Conservation (phyloP, 495 filamentous ascomycete species). For the Cairneyella variabilis region DNA sequence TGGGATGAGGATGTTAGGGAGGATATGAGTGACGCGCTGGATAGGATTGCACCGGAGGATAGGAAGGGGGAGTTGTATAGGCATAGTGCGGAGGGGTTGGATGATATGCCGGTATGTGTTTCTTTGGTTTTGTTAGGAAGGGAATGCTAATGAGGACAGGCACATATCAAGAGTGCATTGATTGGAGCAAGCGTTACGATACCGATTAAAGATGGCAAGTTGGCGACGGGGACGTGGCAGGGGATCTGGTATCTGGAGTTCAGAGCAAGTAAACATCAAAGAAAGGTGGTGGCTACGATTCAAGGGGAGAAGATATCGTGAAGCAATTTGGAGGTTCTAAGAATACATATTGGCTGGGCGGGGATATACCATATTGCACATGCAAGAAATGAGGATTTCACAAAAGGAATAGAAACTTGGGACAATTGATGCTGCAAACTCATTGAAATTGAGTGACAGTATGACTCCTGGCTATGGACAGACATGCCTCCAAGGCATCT, state of each 20-base stretch:
- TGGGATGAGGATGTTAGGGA: constrained; percentile 68
- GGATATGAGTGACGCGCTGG: constrained; percentile 80
- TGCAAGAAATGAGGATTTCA: too few species aligned
- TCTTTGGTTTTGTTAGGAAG: background rate
- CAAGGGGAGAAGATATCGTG: constrained; percentile 73
- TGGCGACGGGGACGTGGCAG: constrained; percentile 64
- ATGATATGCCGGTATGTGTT: constrained; percentile 77
- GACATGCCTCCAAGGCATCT: constrained; percentile 2
- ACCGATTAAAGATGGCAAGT: constrained; percentile 79
- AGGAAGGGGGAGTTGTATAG: constrained; percentile 63
- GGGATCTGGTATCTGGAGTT: constrained; percentile 98
- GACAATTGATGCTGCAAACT: too few species aligned
- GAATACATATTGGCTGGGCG: background rate
- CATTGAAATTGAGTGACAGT: too few species aligned
- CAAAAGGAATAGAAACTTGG: too few species aligned
- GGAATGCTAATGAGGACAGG: constrained; percentile 34
- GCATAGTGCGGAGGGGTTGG: constrained; percentile 81
- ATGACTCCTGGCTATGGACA: background rate
- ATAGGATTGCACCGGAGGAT: constrained; percentile 79
- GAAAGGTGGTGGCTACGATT: constrained; percentile 87
- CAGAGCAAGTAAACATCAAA: constrained; percentile 64
- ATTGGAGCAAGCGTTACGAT: constrained; percentile 86
- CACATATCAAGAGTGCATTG: constrained; percentile 87
- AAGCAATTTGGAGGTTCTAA: background rate
- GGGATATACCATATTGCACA: background rate